Evolutionary conservation across 176 grass and related monocot species (phyloP).

Genomic region (Eleusine coracana): DNA sequence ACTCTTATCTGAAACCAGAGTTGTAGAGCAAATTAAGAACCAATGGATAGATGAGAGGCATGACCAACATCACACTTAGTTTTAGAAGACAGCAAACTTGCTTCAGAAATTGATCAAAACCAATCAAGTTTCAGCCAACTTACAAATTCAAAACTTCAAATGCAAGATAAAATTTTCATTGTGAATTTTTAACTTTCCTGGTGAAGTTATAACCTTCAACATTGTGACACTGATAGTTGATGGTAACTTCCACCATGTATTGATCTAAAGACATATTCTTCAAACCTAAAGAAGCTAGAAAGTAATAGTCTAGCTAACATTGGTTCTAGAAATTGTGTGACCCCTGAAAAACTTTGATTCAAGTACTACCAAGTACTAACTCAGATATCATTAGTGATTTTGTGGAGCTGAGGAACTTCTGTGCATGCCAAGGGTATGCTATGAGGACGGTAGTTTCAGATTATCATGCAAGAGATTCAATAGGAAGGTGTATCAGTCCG

Average conservation of each 20-base stretch:
- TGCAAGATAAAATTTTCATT: not conserved
- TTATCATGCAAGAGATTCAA: not conserved
- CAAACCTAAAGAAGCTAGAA: slow-evolving; percentile 27
- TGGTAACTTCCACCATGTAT: slow-evolving; percentile 16
- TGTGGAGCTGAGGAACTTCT: not conserved
- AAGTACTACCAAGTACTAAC: not conserved
- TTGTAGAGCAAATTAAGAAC: not conserved
- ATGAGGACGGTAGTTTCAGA: not conserved
- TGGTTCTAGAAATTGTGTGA: too few species aligned
- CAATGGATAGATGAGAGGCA: not conserved
- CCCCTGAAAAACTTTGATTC: too few species aligned
- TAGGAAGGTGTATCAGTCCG: not conserved
- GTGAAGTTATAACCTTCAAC: slow-evolving; percentile 8
- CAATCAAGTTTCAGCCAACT: not conserved
- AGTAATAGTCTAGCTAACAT: not conserved
- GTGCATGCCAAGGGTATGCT: not conserved
- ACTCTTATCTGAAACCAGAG: slow-evolving; percentile 74
- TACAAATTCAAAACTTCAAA: not conserved
- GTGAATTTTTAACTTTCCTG: slow-evolving; percentile 16
- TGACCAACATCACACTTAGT: not conserved
- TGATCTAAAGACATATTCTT: slow-evolving; percentile 2
- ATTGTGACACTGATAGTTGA: slow-evolving; percentile 13
- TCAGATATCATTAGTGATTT: too few species aligned
- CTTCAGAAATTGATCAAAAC: slow-evolving; percentile 3
- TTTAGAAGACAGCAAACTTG: not conserved